A percentile compares a stretch with the other conserved stretches of the same genome.
Conservation (phyloP, 176 grass and related monocot genomes). For the Triticum monococcum region DNA sequence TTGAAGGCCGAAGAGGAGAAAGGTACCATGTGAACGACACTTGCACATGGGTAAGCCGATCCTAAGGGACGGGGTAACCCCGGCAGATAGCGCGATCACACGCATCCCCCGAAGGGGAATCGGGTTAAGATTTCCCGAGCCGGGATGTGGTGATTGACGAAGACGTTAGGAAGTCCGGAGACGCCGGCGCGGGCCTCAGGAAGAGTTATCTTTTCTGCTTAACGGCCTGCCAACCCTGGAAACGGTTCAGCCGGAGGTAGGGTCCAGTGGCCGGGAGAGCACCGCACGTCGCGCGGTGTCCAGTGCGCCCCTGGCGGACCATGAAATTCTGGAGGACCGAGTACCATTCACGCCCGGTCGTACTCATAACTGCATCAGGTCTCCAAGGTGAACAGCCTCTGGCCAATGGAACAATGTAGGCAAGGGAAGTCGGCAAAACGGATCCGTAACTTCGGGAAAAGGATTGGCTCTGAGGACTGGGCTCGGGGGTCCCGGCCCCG, state of each 20-base stretch:
- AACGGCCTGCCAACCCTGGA: slow-evolving; percentile 64
- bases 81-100: slow-evolving; percentile 16
- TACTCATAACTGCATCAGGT: slow-evolving; percentile 80
- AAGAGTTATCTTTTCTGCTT: slow-evolving; percentile 77
- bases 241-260: slow-evolving; percentile 73
- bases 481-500: slow-evolving; percentile 62
- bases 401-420: slow-evolving; percentile 62
- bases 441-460: slow-evolving; percentile 88
- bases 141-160: slow-evolving; percentile 52
- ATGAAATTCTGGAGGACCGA: slow-evolving; percentile 52
- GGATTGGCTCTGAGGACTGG: slow-evolving; percentile 73
- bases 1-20: slow-evolving; percentile 87
- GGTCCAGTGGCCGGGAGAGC: slow-evolving; percentile 64
- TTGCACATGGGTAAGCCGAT: slow-evolving; percentile 81
- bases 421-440: slow-evolving; percentile 80
- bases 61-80: slow-evolving; percentile 66
- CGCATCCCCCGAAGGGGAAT: slow-evolving; percentile 26
- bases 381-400: slow-evolving; percentile 63
- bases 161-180: slow-evolving; percentile 59
- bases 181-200: slow-evolving; percentile 50
- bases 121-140: slow-evolving; percentile 46
- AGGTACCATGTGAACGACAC: slow-evolving; percentile 82
- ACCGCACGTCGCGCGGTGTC: slow-evolving; percentile 53
- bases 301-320: slow-evolving; percentile 53
- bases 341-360: slow-evolving; percentile 16